Base-by-base conservation (phyloP, 306 rosid species). In the Pterocarpus macrocarpus region DNA sequence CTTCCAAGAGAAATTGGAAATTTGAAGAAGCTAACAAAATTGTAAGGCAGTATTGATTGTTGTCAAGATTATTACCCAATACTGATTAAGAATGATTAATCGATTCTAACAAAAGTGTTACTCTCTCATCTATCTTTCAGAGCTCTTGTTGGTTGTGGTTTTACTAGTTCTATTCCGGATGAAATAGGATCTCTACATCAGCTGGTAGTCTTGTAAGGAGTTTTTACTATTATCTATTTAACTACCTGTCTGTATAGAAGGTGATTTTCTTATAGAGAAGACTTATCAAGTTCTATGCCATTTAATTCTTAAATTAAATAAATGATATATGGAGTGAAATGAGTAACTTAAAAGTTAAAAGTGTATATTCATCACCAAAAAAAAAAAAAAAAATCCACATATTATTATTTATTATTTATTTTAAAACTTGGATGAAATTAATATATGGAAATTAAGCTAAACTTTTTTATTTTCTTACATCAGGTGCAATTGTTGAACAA, bases 81-180 rank as follows among this genome's bases (percentile, higher is more conserved):
- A 32, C 4, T 75, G 71, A 47, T 56, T 49, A 32, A 32, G 52
- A 7, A 14, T 67, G 68, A 28, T 75, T 22, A 22, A 22, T 22
- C 28, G 16, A 33, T 45, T 44, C 79, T 80, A 72, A 80, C 49
- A 61, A 49, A 22, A 35, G 41, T 17, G 30, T 32, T 38, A 14
- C 28, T 66, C 55, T 65, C 22, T 83, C 61, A 43, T 45, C 44
- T 49, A 35, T 69, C 13, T 73, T 33, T 22, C 81, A 91, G 93
- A 81, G 50, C 36, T 71, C 85, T 91, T 72, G 90, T 86, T 69
- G 87, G 82, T 49, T 91, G 96, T 81, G 83, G 90, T 49, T 91
- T 91, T 84, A 74, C 39, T 53, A 90, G 90, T 32, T 41, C 13
- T 43, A 88, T 91, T 83, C 96, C 92, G 2, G 88, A 82, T 69